Percentiles rank a stretch among this genome's conserved stretches.
Evolutionary conservation across 1,284 basidiomycete species (phyloP).

Genomic region (Pisolithus thermaeus): DNA sequence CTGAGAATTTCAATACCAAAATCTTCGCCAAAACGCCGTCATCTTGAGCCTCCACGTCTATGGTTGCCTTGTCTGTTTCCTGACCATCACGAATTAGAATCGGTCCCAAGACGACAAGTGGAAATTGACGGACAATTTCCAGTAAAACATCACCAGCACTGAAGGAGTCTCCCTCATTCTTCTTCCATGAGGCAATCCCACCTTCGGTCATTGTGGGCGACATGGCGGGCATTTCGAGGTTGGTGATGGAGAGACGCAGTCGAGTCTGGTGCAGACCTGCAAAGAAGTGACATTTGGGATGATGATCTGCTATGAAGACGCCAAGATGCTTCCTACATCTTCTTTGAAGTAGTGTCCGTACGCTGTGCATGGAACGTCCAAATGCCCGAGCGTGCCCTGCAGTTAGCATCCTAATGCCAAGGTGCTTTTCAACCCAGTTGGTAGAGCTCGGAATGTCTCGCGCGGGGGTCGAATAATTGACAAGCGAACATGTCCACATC

Average conservation of each 20-base stretch:
- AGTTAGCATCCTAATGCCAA: neutral
- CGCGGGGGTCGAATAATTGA: neutral
- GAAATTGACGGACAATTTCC: conserved; percentile 71
- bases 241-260: conserved; percentile 56
- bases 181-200: conserved; percentile 91
- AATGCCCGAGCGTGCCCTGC: conserved; percentile 13
- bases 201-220: conserved; percentile 99
- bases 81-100: conserved; percentile 29
- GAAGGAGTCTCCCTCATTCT: conserved; percentile 83
- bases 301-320: neutral
- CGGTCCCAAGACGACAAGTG: conserved; percentile 2
- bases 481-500: neutral
- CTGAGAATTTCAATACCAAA: conserved; percentile 46
- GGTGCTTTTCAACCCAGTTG: neutral
- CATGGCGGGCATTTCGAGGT: conserved; percentile 91
- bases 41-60: conserved; percentile 98
- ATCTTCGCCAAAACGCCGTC: conserved; percentile 95
- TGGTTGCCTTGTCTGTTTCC: conserved; percentile 99
- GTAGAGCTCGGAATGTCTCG: neutral
- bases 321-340: conserved; percentile 18
- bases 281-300: neutral
- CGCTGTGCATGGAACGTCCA: conserved; percentile 5
- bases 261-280: conserved; percentile 56
- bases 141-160: conserved; percentile 84
- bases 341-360: conserved; percentile 12